A percentile compares a stretch with the other conserved stretches of the same genome.
Conservation (phyloP, 345 rosid species). For the Eucalyptus brandiana region DNA sequence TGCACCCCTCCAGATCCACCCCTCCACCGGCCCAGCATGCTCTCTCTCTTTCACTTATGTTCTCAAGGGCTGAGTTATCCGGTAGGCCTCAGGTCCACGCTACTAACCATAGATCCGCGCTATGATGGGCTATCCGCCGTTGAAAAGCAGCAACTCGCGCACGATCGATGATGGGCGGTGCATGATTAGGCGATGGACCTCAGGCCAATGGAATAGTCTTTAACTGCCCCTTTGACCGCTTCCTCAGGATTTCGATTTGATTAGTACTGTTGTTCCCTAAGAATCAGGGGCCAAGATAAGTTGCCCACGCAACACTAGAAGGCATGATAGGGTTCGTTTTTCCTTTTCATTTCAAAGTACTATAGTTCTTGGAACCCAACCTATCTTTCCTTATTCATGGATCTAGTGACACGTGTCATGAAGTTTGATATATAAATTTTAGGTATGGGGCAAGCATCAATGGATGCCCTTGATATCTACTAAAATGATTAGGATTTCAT, state of each 20-base stretch:
- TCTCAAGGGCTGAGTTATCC: neutral
- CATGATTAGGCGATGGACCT: neutral
- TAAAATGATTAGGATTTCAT: neutral
- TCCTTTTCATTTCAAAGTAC: no score
- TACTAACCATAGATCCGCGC: neutral
- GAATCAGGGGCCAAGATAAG: neutral
- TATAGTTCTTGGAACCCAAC: neutral
- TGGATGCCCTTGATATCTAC: no score
- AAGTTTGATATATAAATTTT: no score
- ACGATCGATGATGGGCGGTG: neutral
- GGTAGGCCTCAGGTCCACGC: neutral
- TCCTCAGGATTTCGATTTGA: neutral
- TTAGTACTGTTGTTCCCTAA: no score
- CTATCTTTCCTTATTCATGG: neutral
- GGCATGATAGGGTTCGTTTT: neutral
- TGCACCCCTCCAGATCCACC: no score
- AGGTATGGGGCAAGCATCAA: rapidly evolving
- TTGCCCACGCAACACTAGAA: neutral
- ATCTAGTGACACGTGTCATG: neutral
- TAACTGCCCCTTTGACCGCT: neutral
- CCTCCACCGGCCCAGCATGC: no score
- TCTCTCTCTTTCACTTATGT: neutral
- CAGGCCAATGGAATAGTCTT: neutral
- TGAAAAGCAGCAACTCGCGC: neutral
- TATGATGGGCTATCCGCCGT: neutral